Evolutionary conservation across 345 rosid species (phyloP).

Genomic region (Corchorus capsularis): DNA sequence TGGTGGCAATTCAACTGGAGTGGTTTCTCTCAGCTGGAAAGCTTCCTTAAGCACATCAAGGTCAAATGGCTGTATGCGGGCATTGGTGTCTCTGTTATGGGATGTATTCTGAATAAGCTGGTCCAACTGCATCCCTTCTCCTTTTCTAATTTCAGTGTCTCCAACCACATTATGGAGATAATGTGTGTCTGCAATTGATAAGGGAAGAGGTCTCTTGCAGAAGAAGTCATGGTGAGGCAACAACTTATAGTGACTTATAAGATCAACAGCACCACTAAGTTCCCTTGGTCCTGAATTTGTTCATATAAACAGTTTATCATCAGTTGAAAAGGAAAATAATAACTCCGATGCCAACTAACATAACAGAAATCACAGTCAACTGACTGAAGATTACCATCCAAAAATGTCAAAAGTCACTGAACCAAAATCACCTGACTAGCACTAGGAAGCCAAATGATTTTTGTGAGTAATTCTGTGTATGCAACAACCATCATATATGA

Average conservation of each 20-base stretch:
- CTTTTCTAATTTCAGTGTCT: slow-evolving; percentile 81
- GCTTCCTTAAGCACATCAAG: slow-evolving; percentile 71
- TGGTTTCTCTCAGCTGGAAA: slow-evolving; percentile 67
- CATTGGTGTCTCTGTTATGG: slow-evolving; percentile 44
- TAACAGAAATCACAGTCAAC: background rate
- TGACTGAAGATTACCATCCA: background rate
- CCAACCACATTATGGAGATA: slow-evolving; percentile 85
- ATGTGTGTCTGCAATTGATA: slow-evolving; percentile 71
- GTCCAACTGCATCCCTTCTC: slow-evolving; percentile 88
- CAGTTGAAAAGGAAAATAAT: background rate
- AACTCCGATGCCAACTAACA: background rate
- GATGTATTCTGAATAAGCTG: slow-evolving; percentile 61
- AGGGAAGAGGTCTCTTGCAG: slow-evolving; percentile 82
- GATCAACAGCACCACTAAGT: slow-evolving; percentile 83
- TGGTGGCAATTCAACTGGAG: slow-evolving; percentile 62
- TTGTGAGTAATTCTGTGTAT: background rate
- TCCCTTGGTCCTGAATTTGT: slow-evolving; percentile 69
- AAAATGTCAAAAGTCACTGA: background rate
- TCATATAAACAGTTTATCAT: slow-evolving; percentile 14
- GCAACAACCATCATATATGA: background rate
- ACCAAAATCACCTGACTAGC: background rate
- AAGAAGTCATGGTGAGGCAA: slow-evolving; percentile 72
- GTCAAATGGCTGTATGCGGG: slow-evolving; percentile 69
- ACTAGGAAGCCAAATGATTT: background rate
- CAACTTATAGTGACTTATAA: slow-evolving; percentile 73